A percentile compares a stretch with the other conserved stretches of the same genome.
phyloP scores from a whole-genome alignment of 2,329 filamentous ascomycete species.

The Aspergillus sp. region DNA sequence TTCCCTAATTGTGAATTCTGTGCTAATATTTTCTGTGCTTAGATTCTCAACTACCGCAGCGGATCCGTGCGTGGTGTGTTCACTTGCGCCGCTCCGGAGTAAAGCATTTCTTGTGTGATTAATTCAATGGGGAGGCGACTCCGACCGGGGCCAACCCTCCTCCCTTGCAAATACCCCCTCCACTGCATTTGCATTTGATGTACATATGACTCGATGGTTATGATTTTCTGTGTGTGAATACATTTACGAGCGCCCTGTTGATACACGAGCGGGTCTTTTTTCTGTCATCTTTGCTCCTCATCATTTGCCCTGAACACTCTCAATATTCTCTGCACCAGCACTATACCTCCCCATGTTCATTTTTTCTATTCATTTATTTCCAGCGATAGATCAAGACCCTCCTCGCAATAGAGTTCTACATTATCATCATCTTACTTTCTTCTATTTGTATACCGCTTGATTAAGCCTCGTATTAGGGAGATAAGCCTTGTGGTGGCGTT shows the following conservation, averaged over 20 bases:
- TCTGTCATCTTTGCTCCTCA: no score
- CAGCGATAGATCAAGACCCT: no score
- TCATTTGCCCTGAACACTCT: no score
- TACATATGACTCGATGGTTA: not conserved
- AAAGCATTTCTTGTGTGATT: not conserved
- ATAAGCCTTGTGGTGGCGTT: not conserved
- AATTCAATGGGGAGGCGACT: not conserved
- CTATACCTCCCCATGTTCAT: no score
- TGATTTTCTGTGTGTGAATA: not conserved
- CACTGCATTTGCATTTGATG: not conserved
- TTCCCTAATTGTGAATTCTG: no score
- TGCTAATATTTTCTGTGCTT: not conserved
- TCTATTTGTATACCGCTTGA: no score
- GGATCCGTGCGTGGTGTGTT: slow-evolving; percentile 3
- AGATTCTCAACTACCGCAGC: slow-evolving; percentile 1
- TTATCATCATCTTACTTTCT: not conserved
- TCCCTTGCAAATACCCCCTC: not conserved
- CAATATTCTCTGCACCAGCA: no score
- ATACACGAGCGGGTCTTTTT: not conserved
- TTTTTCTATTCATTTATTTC: no score
- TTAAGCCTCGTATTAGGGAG: not conserved
- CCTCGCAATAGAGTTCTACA: not conserved
- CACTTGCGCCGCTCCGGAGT: not conserved
- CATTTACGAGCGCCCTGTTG: not conserved
- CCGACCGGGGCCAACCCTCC: not conserved